Evolutionary conservation across 352 stramenopile species (phyloP).

Genomic region (Globisporangium middletonii): DNA sequence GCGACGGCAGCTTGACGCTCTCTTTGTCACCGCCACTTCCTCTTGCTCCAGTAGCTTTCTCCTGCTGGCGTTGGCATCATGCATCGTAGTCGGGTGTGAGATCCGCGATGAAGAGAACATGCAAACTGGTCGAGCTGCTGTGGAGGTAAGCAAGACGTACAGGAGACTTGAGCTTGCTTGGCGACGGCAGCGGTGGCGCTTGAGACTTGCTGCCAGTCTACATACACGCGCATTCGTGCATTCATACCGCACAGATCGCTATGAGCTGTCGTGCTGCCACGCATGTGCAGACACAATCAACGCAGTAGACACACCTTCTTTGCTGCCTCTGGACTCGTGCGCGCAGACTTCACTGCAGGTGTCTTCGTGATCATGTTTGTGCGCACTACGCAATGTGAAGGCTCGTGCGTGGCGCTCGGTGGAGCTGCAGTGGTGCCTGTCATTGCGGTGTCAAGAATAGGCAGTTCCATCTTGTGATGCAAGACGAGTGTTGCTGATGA

Average conservation of each 20-base stretch:
- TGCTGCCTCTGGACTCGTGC: neutral
- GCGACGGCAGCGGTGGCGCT: neutral
- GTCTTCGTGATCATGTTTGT: neutral
- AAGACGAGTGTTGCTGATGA: no score
- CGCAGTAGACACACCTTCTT: slow-evolving; percentile 5
- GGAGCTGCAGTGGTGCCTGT: no score
- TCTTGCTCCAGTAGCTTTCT: slow-evolving; percentile 3
- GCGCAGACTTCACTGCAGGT: slow-evolving; percentile 2
- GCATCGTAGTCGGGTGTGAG: neutral
- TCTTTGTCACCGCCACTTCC: slow-evolving; percentile 19
- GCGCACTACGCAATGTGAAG: no score
- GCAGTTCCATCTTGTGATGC: no score
- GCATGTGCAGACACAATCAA: neutral
- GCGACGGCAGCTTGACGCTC: slow-evolving; percentile 34
- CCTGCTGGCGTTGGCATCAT: neutral
- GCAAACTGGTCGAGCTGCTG: neutral
- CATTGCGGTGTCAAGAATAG: no score
- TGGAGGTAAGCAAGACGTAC: neutral
- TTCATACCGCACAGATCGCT: no score
- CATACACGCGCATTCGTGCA: no score
- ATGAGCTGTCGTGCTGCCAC: no score
- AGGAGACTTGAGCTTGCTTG: neutral
- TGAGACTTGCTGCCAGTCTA: neutral
- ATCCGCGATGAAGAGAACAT: neutral
- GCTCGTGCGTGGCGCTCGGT: no score